Evolutionary conservation across 2,329 filamentous ascomycete genomes (phyloP).

Genomic region (Monilinia fructicola): DNA sequence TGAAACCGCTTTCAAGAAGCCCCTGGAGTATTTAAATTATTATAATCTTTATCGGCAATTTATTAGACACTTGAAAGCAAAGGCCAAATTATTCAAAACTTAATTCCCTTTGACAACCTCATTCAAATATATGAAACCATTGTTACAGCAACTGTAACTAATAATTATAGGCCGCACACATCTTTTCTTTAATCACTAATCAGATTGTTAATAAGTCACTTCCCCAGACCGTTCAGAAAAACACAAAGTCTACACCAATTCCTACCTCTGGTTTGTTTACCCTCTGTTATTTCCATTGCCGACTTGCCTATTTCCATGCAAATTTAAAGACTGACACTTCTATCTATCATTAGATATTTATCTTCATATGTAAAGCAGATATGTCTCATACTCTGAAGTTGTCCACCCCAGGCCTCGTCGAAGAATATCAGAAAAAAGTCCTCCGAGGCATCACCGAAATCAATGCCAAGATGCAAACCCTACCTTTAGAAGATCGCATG

Average conservation of each 20-base stretch:
- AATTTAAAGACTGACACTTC: not conserved
- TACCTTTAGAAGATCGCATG: not conserved
- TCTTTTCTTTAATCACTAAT: not conserved
- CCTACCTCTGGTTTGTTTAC: not conserved
- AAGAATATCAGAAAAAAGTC: not conserved
- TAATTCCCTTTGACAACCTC: not conserved
- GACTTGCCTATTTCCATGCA: not conserved
- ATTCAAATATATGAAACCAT: no score
- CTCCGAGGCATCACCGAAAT: not conserved
- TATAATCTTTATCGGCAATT: no score
- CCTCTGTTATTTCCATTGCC: not conserved
- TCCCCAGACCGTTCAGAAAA: not conserved
- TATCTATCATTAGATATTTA: not conserved
- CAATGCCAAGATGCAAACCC: not conserved
- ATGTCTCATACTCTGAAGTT: not conserved
- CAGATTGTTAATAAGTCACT: not conserved
- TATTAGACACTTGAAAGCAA: not conserved
- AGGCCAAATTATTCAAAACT: not conserved
- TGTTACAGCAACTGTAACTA: not conserved
- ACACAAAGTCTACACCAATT: not conserved
- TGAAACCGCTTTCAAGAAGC: fast-evolving
- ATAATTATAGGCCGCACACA: not conserved
- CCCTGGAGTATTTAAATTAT: not conserved
- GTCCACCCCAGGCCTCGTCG: not conserved
- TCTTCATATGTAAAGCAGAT: not conserved